Base-by-base conservation (phyloP, 2,329 filamentous ascomycete species). In the Paramyrothecium roridum region DNA sequence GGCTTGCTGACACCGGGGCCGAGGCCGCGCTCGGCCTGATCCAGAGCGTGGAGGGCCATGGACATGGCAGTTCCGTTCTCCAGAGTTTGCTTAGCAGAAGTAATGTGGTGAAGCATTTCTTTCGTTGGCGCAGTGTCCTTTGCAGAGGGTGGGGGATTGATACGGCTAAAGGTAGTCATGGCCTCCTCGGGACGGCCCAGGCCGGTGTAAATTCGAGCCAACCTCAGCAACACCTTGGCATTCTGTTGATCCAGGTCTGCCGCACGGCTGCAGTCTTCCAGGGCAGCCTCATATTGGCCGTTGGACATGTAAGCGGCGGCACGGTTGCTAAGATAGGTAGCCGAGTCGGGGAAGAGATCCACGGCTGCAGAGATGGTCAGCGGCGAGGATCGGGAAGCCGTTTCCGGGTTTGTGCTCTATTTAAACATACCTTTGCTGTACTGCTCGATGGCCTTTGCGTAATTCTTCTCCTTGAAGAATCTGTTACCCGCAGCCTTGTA, bases 401-500 rank as follows among this genome's bases (percentile, higher is more conserved):
- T 48, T 33, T 54, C 46, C 23, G 30, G 26, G 16, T 43, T 13
- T 7, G 13, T 43, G 7, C 16, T 43, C 37, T 43, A 19, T 6
- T 13, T 19, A 43, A 43, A 57, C 71, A 69, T 80, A 96, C 93
- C 93, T 84, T 96, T 96, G 63, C 90, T 91, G 73, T 98, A 99
- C 73, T 97, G 91, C 63, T 90, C 84, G 70, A 98, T 93, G 22
- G 95, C 93, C 69, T 89, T 88, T 57, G 81, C 77, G 72, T 93
- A 99, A 67, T 97, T 90, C 70, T 89, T 91, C 60, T 93, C 90
- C 79, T 97, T 98, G 83, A 97, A 99, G 69, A 91, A 93, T 68
- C 95, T 95, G 78, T 99, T 99, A 56, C 95, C 95, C 2, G 90
- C 85, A 64, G 90, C 85, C 80, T 99, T 99, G 83, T 88, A 96